These are phyloP conservation scores for Euphorbia peplus DNA, from an alignment of 345 rosid species.

Conservation along the genomic window DNA sequence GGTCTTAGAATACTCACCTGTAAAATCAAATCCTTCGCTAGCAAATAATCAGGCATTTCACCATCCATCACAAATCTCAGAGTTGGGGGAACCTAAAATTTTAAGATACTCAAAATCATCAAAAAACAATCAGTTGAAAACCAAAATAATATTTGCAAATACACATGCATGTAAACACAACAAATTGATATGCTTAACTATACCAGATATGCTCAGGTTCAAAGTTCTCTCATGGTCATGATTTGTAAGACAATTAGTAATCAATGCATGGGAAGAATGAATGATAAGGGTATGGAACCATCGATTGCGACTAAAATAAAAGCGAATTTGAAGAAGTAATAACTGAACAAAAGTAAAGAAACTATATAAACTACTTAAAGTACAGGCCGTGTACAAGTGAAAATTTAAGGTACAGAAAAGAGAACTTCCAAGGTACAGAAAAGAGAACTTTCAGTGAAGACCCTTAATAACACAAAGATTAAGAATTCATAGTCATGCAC, in stretches of 20 bases:
- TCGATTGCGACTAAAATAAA: background rate
- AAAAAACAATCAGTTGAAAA: background rate
- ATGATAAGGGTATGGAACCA: background rate
- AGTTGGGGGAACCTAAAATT: constrained; percentile 84
- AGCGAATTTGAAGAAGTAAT: background rate
- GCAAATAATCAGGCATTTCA: constrained; percentile 87
- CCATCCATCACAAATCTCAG: constrained; percentile 95
- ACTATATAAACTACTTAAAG: background rate
- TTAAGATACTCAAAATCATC: background rate
- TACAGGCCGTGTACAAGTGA: background rate
- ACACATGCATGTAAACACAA: background rate
- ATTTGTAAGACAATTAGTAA: background rate
- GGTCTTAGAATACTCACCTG: constrained; percentile 53
- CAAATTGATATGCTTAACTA: background rate
- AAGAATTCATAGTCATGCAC: background rate
- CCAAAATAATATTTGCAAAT: background rate
- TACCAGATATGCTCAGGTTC: background rate
- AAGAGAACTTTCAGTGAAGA: too few species aligned
- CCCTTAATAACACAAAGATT: background rate
- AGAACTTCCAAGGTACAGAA: background rate
- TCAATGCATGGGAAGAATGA: background rate
- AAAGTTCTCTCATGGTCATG: background rate
- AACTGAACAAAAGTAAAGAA: background rate
- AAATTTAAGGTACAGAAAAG: background rate
- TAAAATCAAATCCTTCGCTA: constrained; percentile 95